phyloP scores from a whole-genome alignment of 305 asterid genomes.

The Fraxinus nigra region DNA sequence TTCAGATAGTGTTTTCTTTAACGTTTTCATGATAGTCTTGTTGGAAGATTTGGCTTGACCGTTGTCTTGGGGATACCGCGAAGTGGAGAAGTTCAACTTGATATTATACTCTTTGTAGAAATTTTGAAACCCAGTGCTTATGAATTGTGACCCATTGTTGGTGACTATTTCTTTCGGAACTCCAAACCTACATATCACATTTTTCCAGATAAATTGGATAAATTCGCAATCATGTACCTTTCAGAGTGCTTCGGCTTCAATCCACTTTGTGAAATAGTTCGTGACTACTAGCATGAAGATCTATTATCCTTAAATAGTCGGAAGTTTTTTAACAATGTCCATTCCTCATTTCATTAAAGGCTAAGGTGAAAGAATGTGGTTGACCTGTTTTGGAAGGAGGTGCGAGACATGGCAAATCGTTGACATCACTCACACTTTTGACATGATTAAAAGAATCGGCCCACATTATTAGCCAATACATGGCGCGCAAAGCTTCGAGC shows the following conservation, averaged over 20 bases:
- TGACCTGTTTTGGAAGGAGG: background rate
- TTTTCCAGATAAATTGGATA: background rate
- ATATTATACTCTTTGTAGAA: too few species aligned
- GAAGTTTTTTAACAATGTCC: background rate
- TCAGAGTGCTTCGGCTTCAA: background rate
- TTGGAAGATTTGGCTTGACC: background rate
- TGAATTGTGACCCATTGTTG: background rate
- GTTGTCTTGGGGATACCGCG: background rate
- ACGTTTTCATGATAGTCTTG: background rate
- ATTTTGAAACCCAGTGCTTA: background rate
- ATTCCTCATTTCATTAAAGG: background rate
- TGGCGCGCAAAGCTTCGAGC: background rate
- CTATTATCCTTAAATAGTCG: background rate
- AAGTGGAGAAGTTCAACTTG: background rate
- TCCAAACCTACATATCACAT: background rate
- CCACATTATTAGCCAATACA: background rate
- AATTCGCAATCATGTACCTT: background rate
- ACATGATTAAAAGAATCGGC: too few species aligned
- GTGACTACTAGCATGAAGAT: background rate
- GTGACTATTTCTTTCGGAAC: background rate
- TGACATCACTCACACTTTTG: background rate
- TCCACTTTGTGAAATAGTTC: background rate
- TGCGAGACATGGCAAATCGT: background rate
- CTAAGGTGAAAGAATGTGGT: background rate
- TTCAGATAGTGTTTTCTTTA: background rate